phyloP scores from a whole-genome alignment of 345 rosid species.

The Carallia brachiata region DNA sequence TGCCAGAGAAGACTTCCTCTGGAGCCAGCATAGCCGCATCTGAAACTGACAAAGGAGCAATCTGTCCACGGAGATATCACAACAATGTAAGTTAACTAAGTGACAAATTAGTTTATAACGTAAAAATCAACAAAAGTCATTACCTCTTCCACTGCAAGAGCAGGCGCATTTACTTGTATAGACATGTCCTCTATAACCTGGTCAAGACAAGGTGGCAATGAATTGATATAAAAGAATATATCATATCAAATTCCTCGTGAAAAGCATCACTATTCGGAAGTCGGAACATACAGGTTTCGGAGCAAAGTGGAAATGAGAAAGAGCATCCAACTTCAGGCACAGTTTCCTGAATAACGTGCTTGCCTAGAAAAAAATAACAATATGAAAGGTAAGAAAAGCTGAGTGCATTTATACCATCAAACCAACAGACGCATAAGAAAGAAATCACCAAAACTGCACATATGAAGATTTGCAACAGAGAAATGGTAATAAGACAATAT shows the following conservation, averaged over 20 bases:
- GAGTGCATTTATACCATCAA: neutral
- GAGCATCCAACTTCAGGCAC: slow-evolving; percentile 93
- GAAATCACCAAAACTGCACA: neutral
- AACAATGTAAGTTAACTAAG: neutral
- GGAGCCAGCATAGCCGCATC: slow-evolving; percentile 99
- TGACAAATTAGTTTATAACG: slow-evolving; percentile 2
- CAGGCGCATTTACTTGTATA: slow-evolving; percentile 83
- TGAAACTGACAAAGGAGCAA: slow-evolving; percentile 90
- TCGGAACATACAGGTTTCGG: slow-evolving; percentile 82
- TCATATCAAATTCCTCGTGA: neutral
- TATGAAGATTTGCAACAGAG: neutral
- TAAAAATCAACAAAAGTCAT: neutral
- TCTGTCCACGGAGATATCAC: slow-evolving; percentile 37
- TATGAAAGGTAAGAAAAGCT: slow-evolving; percentile 7
- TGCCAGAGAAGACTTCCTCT: slow-evolving; percentile 81
- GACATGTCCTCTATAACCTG: slow-evolving; percentile 93
- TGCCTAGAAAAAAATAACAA: slow-evolving; percentile 47
- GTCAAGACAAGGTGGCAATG: slow-evolving; percentile 17
- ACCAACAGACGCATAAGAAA: neutral
- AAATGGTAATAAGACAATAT: neutral
- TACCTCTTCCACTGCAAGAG: slow-evolving; percentile 99
- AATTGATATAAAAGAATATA: neutral
- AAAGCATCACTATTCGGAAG: neutral
- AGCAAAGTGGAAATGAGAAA: slow-evolving; percentile 93
- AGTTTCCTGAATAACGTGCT: slow-evolving; percentile 71